phyloP scores from a whole-genome alignment of 2,329 filamentous ascomycete genomes.

The Ambrosiella beaveri region DNA sequence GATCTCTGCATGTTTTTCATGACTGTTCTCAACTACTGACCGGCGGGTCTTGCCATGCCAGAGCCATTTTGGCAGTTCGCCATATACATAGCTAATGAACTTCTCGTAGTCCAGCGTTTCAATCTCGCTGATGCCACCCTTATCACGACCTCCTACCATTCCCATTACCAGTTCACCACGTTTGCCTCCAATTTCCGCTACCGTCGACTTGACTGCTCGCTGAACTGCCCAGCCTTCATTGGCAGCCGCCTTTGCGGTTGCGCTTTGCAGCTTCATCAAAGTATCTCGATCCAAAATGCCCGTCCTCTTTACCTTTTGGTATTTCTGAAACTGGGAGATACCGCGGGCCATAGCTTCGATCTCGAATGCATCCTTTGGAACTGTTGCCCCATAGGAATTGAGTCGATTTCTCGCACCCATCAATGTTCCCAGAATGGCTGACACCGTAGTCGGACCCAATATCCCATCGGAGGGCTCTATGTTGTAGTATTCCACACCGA shows the following conservation, averaged over 20 bases:
- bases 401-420: constrained; percentile 83
- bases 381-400: constrained; percentile 66
- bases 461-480: constrained; percentile 86
- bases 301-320: constrained; percentile 61
- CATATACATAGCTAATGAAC: constrained; percentile 61
- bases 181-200: constrained; percentile 84
- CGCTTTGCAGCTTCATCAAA: constrained; percentile 59
- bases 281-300: constrained; percentile 71
- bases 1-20: constrained; percentile 30
- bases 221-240: constrained; percentile 87
- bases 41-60: constrained; percentile 84
- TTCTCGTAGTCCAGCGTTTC: constrained; percentile 81
- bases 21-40: constrained; percentile 26
- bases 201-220: constrained; percentile 84
- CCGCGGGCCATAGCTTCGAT: constrained; percentile 65
- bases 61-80: constrained; percentile 78
- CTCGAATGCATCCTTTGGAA: constrained; percentile 85
- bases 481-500: constrained; percentile 82
- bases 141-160: constrained; percentile 76
- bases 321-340: constrained; percentile 78
- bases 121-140: constrained; percentile 77
- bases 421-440: constrained; percentile 69
- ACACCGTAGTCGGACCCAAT: constrained; percentile 77
- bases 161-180: constrained; percentile 88
- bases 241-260: constrained; percentile 78